Base-by-base conservation (phyloP, 495 filamentous ascomycete genomes). In the Geoglossum glabrum region DNA sequence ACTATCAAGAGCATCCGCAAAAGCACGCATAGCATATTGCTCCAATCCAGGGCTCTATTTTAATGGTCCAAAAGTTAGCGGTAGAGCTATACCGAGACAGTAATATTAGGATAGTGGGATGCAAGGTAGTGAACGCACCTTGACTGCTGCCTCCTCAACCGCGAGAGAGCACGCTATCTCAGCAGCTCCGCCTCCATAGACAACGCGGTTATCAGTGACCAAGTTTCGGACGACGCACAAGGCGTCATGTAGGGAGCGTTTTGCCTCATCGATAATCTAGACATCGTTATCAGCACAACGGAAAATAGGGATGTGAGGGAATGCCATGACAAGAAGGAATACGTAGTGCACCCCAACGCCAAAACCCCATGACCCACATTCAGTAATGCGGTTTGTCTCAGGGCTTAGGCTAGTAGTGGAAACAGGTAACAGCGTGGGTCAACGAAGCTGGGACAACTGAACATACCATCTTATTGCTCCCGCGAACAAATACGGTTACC, bases 21-120 rank as follows among this genome's bases (percentile, higher is more conserved):
- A 99, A 15, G 90, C 93, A 56, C 93, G 85, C 88, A 99, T 99
- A 58, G 89, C 88, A 66, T 99, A 97, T 69, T 99, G 92, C 71
- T 96, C 90, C 52, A 97, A 80, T 9, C 92, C 93, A 36, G 88
- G 89, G 57, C 86, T 94, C 83, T 81, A 60, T 60, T 52, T 52
- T 30, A 13, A 28, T 28, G 23, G 26, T 17, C 49, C 25, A 26
- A 27, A 36, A 62, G 36, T 64, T 64, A 63, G 51, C 38, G 30
- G n/a, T 30, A 56, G 27, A 30, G 28, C 15, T 61, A 46, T 2
- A 23, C n/a, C n/a, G n/a, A n/a, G n/a, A n/a, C n/a, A n/a, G n/a
- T n/a, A n/a, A n/a, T n/a, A n/a, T n/a, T n/a, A n/a, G n/a, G n/a
- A n/a, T n/a, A n/a, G n/a, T n/a, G n/a, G n/a, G n/a, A n/a, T n/a